Conservation (phyloP, 2,329 filamentous ascomycete species). For the Colletotrichum sp. region DNA sequence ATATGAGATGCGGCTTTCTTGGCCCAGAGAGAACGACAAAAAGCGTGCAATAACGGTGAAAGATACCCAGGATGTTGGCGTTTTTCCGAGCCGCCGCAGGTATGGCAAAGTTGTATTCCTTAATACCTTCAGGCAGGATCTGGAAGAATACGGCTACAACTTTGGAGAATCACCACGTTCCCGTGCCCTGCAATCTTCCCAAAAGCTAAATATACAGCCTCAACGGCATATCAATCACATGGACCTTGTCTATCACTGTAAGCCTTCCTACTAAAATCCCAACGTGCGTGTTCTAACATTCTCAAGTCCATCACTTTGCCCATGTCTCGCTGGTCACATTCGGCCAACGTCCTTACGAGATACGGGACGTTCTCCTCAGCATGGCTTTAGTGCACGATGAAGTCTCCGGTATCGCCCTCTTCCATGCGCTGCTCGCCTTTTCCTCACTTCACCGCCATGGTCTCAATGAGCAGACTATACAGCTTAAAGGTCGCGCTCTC, state of each 20-base stretch:
- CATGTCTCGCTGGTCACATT: background rate
- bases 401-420: background rate
- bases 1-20: background rate
- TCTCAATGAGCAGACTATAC: background rate
- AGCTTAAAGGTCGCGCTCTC: background rate
- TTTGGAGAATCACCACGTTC: background rate
- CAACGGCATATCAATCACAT: background rate
- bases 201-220: background rate
- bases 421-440: background rate
- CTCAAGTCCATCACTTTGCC: background rate
- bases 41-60: background rate
- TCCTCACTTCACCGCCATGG: background rate
- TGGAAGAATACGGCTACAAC: background rate
- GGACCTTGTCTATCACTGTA: background rate
- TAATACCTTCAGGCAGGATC: background rate
- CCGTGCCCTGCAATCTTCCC: background rate
- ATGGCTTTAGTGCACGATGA: background rate
- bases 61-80: background rate
- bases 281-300: background rate
- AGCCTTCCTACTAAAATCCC: background rate
- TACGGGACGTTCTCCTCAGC: background rate
- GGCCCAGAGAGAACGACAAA: background rate
- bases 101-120: background rate
- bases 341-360: background rate
- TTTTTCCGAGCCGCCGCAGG: rapidly evolving